These are phyloP conservation scores for Wickerhamomyces sp. DNA, from an alignment of 1,139 yeast species.

Conservation along the genomic window DNA sequence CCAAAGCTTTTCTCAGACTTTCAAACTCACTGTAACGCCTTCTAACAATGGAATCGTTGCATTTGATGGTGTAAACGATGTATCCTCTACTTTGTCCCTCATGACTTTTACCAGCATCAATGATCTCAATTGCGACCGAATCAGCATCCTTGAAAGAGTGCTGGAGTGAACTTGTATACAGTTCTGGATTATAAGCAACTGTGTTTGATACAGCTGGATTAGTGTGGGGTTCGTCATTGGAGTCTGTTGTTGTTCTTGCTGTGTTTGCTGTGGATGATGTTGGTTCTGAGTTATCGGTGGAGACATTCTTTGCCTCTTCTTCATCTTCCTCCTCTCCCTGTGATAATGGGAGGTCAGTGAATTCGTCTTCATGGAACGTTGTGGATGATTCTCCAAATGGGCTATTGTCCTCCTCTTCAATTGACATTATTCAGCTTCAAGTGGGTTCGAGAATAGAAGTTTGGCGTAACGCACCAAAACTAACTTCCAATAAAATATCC, in stretches of 20 bases:
- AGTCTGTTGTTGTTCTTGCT: background rate
- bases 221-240: too few relatives aligned
- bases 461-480: background rate
- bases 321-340: conserved; percentile 13
- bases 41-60: conserved; percentile 56
- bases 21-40: conserved; percentile 86
- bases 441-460: background rate
- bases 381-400: conserved; percentile 42
- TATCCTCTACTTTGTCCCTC: conserved; percentile 70
- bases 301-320: conserved; percentile 6
- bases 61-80: conserved; percentile 69
- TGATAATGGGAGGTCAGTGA: conserved; percentile 23
- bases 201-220: conserved; percentile 8
- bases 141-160: conserved; percentile 16
- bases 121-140: conserved; percentile 42
- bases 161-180: conserved; percentile 11
- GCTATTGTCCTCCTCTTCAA: conserved; percentile 46
- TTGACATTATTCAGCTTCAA: conserved; percentile 8
- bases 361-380: conserved; percentile 20
- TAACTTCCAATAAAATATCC: too few relatives aligned
- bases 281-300: conserved; percentile 10
- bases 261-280: conserved; percentile 2
- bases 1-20: conserved; percentile 59
- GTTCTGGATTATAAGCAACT: conserved; percentile 20
- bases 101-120: conserved; percentile 74